A percentile compares a stretch with the other conserved stretches of the same genome.
These are phyloP conservation scores for Myriangium duriaei DNA, from an alignment of 2,329 filamentous ascomycete genomes.

Conservation along the genomic window DNA sequence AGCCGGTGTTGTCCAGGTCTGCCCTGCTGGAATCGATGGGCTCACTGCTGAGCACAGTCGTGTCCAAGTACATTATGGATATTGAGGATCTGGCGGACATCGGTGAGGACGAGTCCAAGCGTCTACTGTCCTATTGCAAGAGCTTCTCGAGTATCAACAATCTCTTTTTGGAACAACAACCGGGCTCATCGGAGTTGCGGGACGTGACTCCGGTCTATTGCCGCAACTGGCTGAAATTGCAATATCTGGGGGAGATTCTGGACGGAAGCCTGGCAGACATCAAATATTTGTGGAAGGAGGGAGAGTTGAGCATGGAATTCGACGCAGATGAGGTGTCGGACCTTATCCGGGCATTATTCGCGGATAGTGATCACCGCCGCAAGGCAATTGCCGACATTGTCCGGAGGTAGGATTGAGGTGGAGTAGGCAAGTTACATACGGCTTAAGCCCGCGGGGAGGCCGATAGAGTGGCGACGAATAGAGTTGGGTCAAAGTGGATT, in stretches of 20 bases:
- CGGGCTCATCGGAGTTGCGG: constrained; percentile 24
- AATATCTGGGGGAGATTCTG: constrained; percentile 50
- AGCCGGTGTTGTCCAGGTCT: constrained; percentile 44
- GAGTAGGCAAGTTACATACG: too few species aligned
- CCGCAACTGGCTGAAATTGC: constrained; percentile 52
- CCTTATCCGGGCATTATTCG: constrained; percentile 51
- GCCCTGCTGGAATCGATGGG: constrained; percentile 51
- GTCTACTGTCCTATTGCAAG: constrained; percentile 45
- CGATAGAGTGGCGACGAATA: too few species aligned
- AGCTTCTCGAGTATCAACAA: constrained; percentile 43
- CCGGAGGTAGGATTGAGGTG: constrained; percentile 12
- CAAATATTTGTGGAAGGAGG: constrained; percentile 52
- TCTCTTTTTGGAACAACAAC: constrained; percentile 40
- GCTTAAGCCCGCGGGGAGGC: too few species aligned
- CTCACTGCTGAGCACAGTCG: constrained; percentile 43
- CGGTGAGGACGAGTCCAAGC: constrained; percentile 48
- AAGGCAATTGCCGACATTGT: constrained; percentile 46
- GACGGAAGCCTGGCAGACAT: constrained; percentile 53
- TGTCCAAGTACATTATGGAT: constrained; percentile 48
- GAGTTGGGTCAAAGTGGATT: too few species aligned
- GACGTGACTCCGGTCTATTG: constrained; percentile 49
- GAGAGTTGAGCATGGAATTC: constrained; percentile 51
- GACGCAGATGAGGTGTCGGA: constrained; percentile 49
- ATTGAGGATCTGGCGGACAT: constrained; percentile 53
- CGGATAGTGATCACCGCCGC: constrained; percentile 47